A percentile compares a stretch with the other conserved stretches of the same genome.
Evolutionary conservation across 2,329 filamentous ascomycete genomes (phyloP).

Genomic region (Aspergillus candidus): DNA sequence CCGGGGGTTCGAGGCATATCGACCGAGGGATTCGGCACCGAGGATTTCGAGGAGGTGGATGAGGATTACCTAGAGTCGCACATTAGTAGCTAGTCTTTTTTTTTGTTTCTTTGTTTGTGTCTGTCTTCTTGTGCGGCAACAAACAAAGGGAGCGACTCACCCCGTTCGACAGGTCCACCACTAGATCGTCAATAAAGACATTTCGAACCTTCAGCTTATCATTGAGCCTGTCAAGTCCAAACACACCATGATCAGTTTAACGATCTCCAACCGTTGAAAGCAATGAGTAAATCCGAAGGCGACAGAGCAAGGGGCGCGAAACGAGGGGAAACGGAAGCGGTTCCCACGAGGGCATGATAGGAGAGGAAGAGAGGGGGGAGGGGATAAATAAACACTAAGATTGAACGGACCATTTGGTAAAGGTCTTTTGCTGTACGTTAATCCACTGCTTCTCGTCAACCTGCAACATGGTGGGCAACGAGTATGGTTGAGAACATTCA

Average conservation of each 20-base stretch:
- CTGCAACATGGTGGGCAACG: constrained; percentile 37
- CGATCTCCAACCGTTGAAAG: no score
- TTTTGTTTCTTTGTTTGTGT: constrained; percentile 1
- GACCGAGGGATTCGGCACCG: constrained; percentile 86
- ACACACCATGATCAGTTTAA: no score
- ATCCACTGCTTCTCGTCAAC: constrained; percentile 57
- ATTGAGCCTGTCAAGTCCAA: constrained; percentile 64
- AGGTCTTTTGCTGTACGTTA: constrained; percentile 94
- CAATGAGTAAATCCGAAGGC: no score
- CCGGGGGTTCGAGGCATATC: constrained; percentile 94
- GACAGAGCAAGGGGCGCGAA: constrained; percentile 2
- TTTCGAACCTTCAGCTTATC: constrained; percentile 78
- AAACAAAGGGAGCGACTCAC: constrained; percentile 50
- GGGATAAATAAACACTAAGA: neutral
- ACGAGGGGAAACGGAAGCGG: neutral
- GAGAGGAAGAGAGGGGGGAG: neutral
- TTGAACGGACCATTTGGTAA: constrained; percentile 77
- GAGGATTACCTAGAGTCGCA: constrained; percentile 66
- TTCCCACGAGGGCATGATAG: neutral
- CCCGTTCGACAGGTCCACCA: constrained; percentile 85
- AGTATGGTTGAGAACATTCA: constrained; percentile 24
- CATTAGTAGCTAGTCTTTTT: neutral
- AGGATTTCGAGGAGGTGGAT: constrained; percentile 97
- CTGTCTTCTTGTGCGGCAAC: no score
- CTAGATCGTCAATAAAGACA: constrained; percentile 78